Evolutionary conservation across 1,284 basidiomycete species (phyloP).

Genomic region (Ustilago nuda): DNA sequence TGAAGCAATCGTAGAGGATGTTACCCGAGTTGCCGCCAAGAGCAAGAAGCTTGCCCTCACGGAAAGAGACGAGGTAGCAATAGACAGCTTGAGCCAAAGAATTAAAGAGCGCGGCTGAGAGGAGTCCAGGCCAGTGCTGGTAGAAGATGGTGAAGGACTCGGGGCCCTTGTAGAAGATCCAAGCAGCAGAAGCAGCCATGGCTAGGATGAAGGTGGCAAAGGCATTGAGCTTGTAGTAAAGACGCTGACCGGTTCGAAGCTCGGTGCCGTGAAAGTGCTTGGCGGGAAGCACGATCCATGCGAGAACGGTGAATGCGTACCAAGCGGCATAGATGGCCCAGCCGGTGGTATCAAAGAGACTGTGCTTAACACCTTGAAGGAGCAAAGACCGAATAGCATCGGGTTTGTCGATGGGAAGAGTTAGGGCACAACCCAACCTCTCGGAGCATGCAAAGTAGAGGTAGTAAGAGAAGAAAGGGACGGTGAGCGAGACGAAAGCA

Average conservation of each 20-base stretch:
- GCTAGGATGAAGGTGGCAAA: constrained; percentile 81
- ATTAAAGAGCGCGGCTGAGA: constrained; percentile 86
- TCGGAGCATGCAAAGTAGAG: constrained; percentile 90
- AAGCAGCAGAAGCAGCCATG: constrained; percentile 74
- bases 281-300: constrained; percentile 88
- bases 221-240: constrained; percentile 92
- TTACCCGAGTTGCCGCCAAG: constrained; percentile 92
- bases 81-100: constrained; percentile 75
- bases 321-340: constrained; percentile 82
- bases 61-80: constrained; percentile 82
- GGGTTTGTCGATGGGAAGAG: constrained; percentile 50
- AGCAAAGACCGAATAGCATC: constrained; percentile 40
- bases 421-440: constrained; percentile 60
- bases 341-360: constrained; percentile 83
- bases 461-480: constrained; percentile 81
- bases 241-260: constrained; percentile 82
- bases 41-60: constrained; percentile 77
- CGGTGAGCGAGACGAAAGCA: constrained; percentile 77
- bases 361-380: constrained; percentile 43
- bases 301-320: constrained; percentile 86
- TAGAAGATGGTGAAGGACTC: constrained; percentile 87
- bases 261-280: constrained; percentile 83
- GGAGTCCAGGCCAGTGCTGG: constrained; percentile 89
- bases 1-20: constrained; percentile 93
- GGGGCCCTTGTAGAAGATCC: constrained; percentile 80